Percentiles rank a stretch among this genome's conserved stretches.
phyloP scores from a whole-genome alignment of 192 early-diverging fungal genomes.

The Phlyctochytrium bullatum region DNA sequence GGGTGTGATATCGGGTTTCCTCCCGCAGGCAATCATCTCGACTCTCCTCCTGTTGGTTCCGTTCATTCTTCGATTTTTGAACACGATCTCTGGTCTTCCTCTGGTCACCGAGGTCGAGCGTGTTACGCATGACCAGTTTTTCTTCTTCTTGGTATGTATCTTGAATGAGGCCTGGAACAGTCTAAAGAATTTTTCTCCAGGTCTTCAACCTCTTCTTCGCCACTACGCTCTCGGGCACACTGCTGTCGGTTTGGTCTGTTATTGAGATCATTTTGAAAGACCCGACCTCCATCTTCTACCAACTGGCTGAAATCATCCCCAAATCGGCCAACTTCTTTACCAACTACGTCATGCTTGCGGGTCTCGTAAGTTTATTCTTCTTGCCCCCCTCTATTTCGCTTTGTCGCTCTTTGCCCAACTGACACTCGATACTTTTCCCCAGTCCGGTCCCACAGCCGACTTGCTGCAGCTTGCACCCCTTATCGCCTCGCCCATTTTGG shows the following conservation, averaged over 20 bases:
- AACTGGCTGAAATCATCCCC: slow-evolving; percentile 51
- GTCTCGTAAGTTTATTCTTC: slow-evolving; percentile 37
- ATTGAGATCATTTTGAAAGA: slow-evolving; percentile 25
- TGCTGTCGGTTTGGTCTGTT: slow-evolving; percentile 47
- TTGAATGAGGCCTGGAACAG: not conserved
- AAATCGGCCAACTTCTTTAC: slow-evolving; percentile 77
- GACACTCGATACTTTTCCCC: not conserved
- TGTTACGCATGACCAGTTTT: slow-evolving; percentile 67
- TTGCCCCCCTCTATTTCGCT: too few relatives aligned
- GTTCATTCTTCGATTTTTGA: slow-evolving; percentile 56
- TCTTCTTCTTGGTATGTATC: slow-evolving; percentile 66
- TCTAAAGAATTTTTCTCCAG: too few relatives aligned
- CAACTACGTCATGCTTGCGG: slow-evolving; percentile 78
- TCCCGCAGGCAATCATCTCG: slow-evolving; percentile 70
- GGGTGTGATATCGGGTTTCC: slow-evolving; percentile 69
- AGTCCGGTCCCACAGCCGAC: slow-evolving; percentile 60
- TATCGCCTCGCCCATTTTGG: slow-evolving; percentile 54
- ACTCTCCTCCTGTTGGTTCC: slow-evolving; percentile 71
- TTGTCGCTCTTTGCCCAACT: too few relatives aligned
- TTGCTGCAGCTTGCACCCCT: slow-evolving; percentile 67
- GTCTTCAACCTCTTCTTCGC: slow-evolving; percentile 78
- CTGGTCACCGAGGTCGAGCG: slow-evolving; percentile 58
- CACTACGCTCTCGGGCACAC: slow-evolving; percentile 67
- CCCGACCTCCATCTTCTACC: not conserved
- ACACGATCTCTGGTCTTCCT: slow-evolving; percentile 59